Evolutionary conservation across 345 rosid species (phyloP).

Genomic region (Luvunga scandens): DNA sequence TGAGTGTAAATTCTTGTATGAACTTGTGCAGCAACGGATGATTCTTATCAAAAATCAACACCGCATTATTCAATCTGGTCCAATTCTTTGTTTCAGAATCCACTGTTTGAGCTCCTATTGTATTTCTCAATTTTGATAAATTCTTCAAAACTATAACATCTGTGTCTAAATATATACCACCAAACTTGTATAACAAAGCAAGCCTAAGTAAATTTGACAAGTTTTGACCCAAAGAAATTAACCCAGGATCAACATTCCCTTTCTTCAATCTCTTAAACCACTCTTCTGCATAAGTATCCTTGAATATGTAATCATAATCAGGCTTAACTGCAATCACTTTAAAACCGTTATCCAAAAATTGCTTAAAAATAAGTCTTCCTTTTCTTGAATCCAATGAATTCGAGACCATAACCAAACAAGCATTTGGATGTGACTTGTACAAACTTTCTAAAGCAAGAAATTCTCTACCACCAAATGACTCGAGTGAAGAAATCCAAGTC

Average conservation of each 20-base stretch:
- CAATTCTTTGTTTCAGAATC: constrained; percentile 57
- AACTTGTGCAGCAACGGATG: constrained; percentile 73
- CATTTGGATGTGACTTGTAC: constrained; percentile 58
- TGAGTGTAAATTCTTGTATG: constrained; percentile 74
- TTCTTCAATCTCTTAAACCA: constrained; percentile 59
- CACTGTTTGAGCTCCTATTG: constrained; percentile 75
- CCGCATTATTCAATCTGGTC: constrained; percentile 88
- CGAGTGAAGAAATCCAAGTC: constrained; percentile 83
- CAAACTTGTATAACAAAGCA: constrained; percentile 72
- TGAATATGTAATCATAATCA: constrained; percentile 60
- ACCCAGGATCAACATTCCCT: constrained; percentile 71
- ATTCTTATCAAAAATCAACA: constrained; percentile 68
- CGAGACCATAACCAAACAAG: constrained; percentile 74
- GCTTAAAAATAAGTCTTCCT: constrained; percentile 48
- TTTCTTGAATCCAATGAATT: constrained; percentile 55
- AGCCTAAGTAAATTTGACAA: constrained; percentile 81
- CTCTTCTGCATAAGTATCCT: constrained; percentile 54
- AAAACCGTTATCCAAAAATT: constrained; percentile 51
- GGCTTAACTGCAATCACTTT: constrained; percentile 52
- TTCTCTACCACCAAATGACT: constrained; percentile 65
- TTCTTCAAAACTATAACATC: constrained; percentile 61
- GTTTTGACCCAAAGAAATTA: constrained; percentile 80
- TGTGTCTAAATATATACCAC: constrained; percentile 79
- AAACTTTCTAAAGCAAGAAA: constrained; percentile 56
- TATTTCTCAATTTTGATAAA: constrained; percentile 50